Conservation (phyloP, 164 flowering plant species). For the Pachysandra terminalis region DNA sequence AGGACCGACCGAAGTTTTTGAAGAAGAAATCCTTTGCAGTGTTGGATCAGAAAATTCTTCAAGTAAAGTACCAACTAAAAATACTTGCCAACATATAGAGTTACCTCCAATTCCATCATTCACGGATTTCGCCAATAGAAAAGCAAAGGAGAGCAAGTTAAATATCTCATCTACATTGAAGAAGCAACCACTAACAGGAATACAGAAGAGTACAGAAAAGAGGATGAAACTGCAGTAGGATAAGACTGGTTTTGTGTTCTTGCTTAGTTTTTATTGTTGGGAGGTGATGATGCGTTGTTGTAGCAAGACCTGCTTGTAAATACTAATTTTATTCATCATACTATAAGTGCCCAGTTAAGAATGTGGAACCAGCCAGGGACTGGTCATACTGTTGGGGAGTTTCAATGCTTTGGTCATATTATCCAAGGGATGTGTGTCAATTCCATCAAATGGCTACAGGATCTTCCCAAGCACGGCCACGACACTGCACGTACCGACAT, state of each 20-base stretch:
- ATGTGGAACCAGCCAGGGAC: too few species aligned
- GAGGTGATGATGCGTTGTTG: neutral
- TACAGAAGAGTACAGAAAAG: conserved; percentile 35
- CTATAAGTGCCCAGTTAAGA: too few species aligned
- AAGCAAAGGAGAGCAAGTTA: conserved; percentile 22
- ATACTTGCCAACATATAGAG: conserved; percentile 11
- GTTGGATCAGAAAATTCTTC: conserved; percentile 14
- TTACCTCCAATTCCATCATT: conserved; percentile 66
- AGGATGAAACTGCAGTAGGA: conserved; percentile 33
- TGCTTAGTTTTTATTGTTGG: neutral
- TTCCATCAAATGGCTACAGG: too few species aligned
- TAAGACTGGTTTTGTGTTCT: neutral
- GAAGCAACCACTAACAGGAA: conserved; percentile 14
- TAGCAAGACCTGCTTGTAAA: neutral
- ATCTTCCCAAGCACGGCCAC: too few species aligned
- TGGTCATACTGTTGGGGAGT: too few species aligned
- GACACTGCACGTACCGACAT: too few species aligned
- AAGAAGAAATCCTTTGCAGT: conserved; percentile 3
- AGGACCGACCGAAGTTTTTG: conserved; percentile 4
- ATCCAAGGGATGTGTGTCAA: too few species aligned
- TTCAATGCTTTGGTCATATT: too few species aligned
- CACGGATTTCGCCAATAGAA: conserved; percentile 52
- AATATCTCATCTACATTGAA: conserved; percentile 16
- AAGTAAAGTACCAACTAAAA: conserved; percentile 8
- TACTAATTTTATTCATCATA: too few species aligned